Base-by-base conservation (phyloP, 768 basidiomycete genomes). In the Russula abietina region DNA sequence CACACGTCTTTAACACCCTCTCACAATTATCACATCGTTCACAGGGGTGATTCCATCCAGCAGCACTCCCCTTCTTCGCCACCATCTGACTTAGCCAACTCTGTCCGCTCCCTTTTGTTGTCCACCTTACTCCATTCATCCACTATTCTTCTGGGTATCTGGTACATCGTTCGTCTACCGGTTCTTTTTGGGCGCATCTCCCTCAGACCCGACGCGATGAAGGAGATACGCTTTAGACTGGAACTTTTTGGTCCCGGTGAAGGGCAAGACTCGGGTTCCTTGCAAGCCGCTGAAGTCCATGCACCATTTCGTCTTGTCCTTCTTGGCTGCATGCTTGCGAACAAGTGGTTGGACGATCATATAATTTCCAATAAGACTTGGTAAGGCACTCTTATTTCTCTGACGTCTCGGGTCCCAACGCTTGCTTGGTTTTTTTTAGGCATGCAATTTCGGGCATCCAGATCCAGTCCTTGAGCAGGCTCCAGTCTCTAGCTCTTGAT, bases 291-390 rank as follows among this genome's bases (percentile, higher is more conserved):
- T 54, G 87, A 89, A 70, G 76, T 78, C 8, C 80, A 78, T 62
- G 85, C 84, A 1, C 83, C 87, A 12, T 91, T 91, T 73, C 83
- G 87, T 57, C 78, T 92, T 48, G 78, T 91, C 61, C 81, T 92
- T 26, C 78, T 92, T 26, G 90, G 90, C n/a, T 90, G 85, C 65
- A 91, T 92, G 89, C 76, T 92, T 38, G 88, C 89, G 22, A 91
- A 91, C 73, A 92, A 92, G 74, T 91, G 90, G 90, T 71, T 92
- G 66, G 89, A 91, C 66, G 90, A 92, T 68, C 90, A 92, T 69
- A 91, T 89, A 0, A 91, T 91, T 73, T 91, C 89, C 45, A 91
- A 91, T 75, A 91, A 90, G 76, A 92, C 90, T 58, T 92, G 90
- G 90, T 90, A 72, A 11, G 7, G 17, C 63, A 84, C 71, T 32